Base-by-base conservation (phyloP, 1,284 basidiomycete species). In the Sanguinoderma infundibulare region DNA sequence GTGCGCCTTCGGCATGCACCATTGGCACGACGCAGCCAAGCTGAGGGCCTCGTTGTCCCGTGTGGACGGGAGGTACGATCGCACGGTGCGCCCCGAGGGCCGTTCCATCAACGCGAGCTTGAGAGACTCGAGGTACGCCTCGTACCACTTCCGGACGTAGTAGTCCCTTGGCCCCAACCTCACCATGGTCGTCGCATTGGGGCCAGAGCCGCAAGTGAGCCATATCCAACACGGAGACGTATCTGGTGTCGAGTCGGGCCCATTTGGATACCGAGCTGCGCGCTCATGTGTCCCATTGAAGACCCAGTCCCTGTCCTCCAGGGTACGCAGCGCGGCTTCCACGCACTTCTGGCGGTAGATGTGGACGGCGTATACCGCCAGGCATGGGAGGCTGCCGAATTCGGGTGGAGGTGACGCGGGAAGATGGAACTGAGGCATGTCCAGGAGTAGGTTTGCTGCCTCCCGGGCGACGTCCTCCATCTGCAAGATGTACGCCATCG, bases 401-500 rank as follows among this genome's bases (percentile, higher is more conserved):
- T 51, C 49, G 20, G 32, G 30, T 12, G 32, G 49, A 4, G 20
- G 32, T 1, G 32, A 51, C n/a, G 49, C 20, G 10, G 49, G 49
- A 12, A 36, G 22, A 20, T 51, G 49, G 32, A 35, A 51, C 30
- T 51, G n/a, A 17, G 49, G 32, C 5, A 5, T 10, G 49, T 20
- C 30, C 30, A 34, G 32, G 28, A 51, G 32, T 6, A 34, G 20
- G 12, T 24, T 36, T n/a, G 49, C 49, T 5, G 49, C 49, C 17
- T 51, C 32, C 22, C 32, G 24, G 2, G 44, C 51, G 14, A 60
- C 57, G 22, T 64, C 60, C 34, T 57, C 47, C 20, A 49, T 12
- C 20, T 47, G 12, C 49, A 44, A 26, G 24, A 50, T 44, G 44
- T 62, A 65, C 14, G 65, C 65, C 30, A 65, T n/a, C 14, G 50